Conservation (phyloP, 164 flowering plant species). For the Macadamia tetraphylla region DNA sequence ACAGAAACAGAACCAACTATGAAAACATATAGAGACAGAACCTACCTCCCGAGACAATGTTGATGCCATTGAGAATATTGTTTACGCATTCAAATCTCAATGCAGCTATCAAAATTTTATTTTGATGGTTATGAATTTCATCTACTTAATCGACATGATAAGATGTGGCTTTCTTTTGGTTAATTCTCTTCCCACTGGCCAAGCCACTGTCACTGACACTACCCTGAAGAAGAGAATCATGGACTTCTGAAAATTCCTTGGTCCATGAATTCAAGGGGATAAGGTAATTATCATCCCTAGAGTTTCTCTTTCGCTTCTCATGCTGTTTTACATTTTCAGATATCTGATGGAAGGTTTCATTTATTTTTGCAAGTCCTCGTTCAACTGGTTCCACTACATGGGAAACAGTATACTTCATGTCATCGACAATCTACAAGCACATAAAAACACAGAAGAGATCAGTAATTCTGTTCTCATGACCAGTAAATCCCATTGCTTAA, state of each 20-base stretch:
- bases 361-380: slow-evolving; percentile 79
- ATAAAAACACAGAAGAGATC: not conserved
- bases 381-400: slow-evolving; percentile 98
- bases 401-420: slow-evolving; percentile 92
- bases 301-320: slow-evolving; percentile 50
- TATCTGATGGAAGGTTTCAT: slow-evolving; percentile 74
- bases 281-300: slow-evolving; percentile 71
- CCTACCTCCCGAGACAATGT: slow-evolving; percentile 1
- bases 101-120: not conserved
- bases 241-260: slow-evolving; percentile 64
- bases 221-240: slow-evolving; percentile 55
- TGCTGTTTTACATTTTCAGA: slow-evolving; percentile 82
- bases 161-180: slow-evolving; percentile 25
- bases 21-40: slow-evolving; percentile 1
- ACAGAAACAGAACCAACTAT: slow-evolving; percentile 2
- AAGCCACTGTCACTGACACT: slow-evolving; percentile 86
- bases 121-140: slow-evolving; percentile 8
- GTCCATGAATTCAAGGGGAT: slow-evolving; percentile 71
- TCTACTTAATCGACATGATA: slow-evolving; percentile 21
- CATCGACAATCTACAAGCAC: slow-evolving; percentile 71
- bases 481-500: too few species aligned
- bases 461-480: too few species aligned
- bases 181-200: slow-evolving; percentile 39
- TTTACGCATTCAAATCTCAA: slow-evolving; percentile 1
- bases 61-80: not conserved